These are phyloP conservation scores for Nematodospora valgi DNA, from an alignment of 805 yeast species.

Conservation along the genomic window DNA sequence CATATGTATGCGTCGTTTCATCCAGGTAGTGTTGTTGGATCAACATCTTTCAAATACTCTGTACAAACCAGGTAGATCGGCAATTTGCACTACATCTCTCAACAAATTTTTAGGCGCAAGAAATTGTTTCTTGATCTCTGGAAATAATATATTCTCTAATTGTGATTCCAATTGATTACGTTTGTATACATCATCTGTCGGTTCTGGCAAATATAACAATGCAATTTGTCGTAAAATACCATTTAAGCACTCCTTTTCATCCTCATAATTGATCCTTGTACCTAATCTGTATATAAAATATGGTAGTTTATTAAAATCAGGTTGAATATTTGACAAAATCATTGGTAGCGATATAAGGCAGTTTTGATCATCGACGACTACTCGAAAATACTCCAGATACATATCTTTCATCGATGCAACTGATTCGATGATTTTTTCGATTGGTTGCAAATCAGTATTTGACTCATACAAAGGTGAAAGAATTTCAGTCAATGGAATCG, in stretches of 20 bases:
- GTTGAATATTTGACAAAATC: slow-evolving; percentile 59
- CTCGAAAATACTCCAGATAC: slow-evolving; percentile 76
- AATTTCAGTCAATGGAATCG: slow-evolving; percentile 26
- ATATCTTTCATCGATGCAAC: slow-evolving; percentile 60
- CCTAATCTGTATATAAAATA: slow-evolving; percentile 63
- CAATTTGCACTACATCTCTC: slow-evolving; percentile 71
- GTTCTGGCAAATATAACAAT: slow-evolving; percentile 65
- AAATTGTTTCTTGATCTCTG: slow-evolving; percentile 57
- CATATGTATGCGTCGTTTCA: too few species aligned
- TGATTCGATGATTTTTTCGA: slow-evolving; percentile 13
- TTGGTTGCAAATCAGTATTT: slow-evolving; percentile 13
- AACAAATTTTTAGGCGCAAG: slow-evolving; percentile 57
- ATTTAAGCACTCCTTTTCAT: slow-evolving; percentile 65
- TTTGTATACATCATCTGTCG: slow-evolving; percentile 19
- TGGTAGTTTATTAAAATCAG: slow-evolving; percentile 62
- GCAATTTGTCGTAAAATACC: slow-evolving; percentile 70
- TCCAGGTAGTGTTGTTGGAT: too few species aligned
- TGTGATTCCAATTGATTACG: slow-evolving; percentile 21
- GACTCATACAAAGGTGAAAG: slow-evolving; percentile 33
- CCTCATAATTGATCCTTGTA: slow-evolving; percentile 55
- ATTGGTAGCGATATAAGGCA: slow-evolving; percentile 59
- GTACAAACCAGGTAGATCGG: slow-evolving; percentile 88
- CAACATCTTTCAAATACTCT: slow-evolving; percentile 90
- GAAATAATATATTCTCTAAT: slow-evolving; percentile 63
- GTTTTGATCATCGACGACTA: slow-evolving; percentile 38